Base-by-base conservation (phyloP, 345 rosid genomes). In the Citrus trifoliata region DNA sequence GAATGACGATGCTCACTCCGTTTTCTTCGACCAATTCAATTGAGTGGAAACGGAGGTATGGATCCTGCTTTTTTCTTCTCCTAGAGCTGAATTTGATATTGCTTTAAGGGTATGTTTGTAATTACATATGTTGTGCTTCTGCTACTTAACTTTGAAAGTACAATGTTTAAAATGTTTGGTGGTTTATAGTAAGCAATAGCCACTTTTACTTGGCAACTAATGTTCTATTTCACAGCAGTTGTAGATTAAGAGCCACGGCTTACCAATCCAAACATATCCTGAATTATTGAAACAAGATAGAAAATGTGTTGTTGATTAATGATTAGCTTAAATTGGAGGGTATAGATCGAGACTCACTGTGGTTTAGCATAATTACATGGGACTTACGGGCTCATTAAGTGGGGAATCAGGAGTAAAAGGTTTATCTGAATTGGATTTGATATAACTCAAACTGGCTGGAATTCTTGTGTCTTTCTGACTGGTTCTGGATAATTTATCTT, bases 21-120 rank as follows among this genome's bases (percentile, higher is more conserved):
- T 4, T 71, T 62, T 59, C 83, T 64, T 67, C 79, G 30, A 46
- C 68, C 28, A 48, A 69, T 78, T 73, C 40, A 35, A 64, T 62
- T 35, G 53, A 84, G 74, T 73, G 70, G 78, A 85, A 75, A 62
- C 80, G 75, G 76, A 83, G 88, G 91, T 85, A 78, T 35, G 68
- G 4, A 32, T 22, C n/a, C 7, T 25, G 14, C 38, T 51, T 25
- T 69, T 7, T 65, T 32, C 9, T 51, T 51, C 48, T 40, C 10
- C 13, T 0, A 0, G 48, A 42, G 48, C 48, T 42, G 48, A 42
- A 40, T 40, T 42, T 42, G 51, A 0, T 42, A 42, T 42, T 10
- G 51, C 1, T 42, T 12, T 42, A 0, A 46, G 51, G 51, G 51
- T 46, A 13, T 46, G 18, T 13, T 46, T 46, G 51, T 46, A 46